phyloP scores from a whole-genome alignment of 805 yeast genomes.

The Candida awuae region DNA sequence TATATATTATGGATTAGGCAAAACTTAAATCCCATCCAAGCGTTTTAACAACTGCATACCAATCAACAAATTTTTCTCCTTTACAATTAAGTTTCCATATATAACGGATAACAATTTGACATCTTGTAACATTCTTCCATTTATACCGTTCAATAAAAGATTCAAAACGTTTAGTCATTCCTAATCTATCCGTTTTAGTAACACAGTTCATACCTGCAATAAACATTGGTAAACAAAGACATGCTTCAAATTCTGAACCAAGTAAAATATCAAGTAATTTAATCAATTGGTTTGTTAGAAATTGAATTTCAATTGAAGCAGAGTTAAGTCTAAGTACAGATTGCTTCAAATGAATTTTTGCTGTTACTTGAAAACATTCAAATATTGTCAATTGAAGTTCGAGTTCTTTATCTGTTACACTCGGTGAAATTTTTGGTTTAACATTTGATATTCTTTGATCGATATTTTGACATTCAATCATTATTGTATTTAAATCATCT shows the following conservation, averaged over 20 bases:
- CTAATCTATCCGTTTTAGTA: constrained; percentile 40
- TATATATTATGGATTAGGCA: constrained; percentile 36
- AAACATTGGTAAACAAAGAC: constrained; percentile 68
- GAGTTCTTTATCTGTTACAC: constrained; percentile 37
- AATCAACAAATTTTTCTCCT: constrained; percentile 60
- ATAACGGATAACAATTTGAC: constrained; percentile 36
- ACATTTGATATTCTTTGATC: constrained; percentile 41
- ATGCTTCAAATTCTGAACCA: constrained; percentile 62
- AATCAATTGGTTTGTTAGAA: constrained; percentile 44
- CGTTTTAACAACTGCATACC: constrained; percentile 59
- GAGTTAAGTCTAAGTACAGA: constrained; percentile 55
- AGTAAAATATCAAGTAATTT: constrained; percentile 53
- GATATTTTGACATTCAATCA: constrained; percentile 31
- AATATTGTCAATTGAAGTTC: constrained; percentile 63
- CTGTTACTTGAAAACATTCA: constrained; percentile 62
- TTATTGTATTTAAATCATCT: constrained; percentile 30
- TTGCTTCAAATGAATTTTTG: constrained; percentile 60
- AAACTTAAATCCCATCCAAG: constrained; percentile 76
- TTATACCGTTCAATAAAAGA: constrained; percentile 54
- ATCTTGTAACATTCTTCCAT: constrained; percentile 51
- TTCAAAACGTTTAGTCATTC: constrained; percentile 45
- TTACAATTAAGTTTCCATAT: constrained; percentile 41
- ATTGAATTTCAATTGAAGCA: constrained; percentile 54
- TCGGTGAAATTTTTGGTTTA: constrained; percentile 47
- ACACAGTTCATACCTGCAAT: constrained; percentile 67